phyloP scores from a whole-genome alignment of 345 rosid species.

The Sisymbrium altissimum region DNA sequence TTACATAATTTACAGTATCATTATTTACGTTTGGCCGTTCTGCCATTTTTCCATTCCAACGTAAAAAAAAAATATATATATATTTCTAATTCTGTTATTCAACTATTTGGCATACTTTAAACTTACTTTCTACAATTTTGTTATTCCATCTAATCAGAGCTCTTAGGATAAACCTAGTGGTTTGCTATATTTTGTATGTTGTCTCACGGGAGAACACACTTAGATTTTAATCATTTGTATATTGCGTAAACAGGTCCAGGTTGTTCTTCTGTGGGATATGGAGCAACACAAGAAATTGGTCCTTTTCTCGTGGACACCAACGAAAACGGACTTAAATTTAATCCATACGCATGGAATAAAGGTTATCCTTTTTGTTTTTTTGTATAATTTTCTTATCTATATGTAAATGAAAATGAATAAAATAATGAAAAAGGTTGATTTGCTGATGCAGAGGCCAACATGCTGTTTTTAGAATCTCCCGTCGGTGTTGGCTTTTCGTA shows the following conservation, averaged over 20 bases:
- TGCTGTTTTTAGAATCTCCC: conserved; percentile 96
- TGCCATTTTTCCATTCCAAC: background rate
- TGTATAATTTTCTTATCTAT: background rate
- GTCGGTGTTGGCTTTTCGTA: conserved; percentile 96
- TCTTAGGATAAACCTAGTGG: too few species aligned
- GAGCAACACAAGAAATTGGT: conserved; percentile 99
- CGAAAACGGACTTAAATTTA: conserved; percentile 62
- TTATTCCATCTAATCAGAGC: background rate
- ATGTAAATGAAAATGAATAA: conserved; percentile 29
- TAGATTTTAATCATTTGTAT: background rate
- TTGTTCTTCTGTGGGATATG: conserved; percentile 98
- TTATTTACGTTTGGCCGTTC: background rate
- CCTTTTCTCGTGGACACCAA: conserved; percentile 78
- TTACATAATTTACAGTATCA: background rate
- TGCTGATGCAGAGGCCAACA: conserved; percentile 65
- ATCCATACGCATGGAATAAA: conserved; percentile 86
- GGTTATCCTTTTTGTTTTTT: conserved; percentile 39
- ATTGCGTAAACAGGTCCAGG: conserved; percentile 75
- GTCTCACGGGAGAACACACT: conserved; percentile 10
- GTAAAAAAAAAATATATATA: background rate
- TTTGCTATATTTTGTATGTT: background rate
- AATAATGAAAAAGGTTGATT: conserved; percentile 60
- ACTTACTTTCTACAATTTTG: background rate
- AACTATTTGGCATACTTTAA: background rate
- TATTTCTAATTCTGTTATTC: background rate